Percentiles rank a stretch among this genome's conserved stretches.
Conservation (phyloP, 169 alveolate genomes). For the Plasmodium inui region DNA sequence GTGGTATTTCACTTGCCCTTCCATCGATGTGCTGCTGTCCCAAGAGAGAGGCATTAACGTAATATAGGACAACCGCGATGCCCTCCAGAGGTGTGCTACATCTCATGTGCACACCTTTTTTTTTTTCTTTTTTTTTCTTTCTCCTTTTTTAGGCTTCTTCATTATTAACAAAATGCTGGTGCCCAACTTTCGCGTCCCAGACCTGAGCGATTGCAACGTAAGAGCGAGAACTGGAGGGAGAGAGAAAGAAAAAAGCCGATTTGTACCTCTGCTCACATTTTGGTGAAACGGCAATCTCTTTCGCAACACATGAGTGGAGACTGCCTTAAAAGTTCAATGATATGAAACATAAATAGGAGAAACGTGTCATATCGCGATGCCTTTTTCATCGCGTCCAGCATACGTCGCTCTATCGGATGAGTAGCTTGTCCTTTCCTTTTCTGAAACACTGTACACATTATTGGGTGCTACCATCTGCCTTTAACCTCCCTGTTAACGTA, state of each 20-base stretch:
- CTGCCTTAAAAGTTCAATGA: background rate
- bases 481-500: background rate
- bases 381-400: background rate
- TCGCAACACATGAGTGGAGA: background rate
- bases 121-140: background rate
- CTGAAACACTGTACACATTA: background rate
- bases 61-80: background rate
- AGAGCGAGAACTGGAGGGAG: background rate
- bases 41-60: background rate
- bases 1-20: background rate
- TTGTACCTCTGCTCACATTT: background rate
- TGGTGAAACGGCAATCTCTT: background rate
- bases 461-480: background rate
- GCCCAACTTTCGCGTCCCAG: constrained; percentile 88
- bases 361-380: background rate
- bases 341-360: background rate
- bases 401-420: background rate
- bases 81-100: background rate
- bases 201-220: constrained; percentile 80
- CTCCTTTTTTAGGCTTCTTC: constrained; percentile 82
- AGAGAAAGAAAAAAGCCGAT: background rate
- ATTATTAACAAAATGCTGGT: constrained; percentile 88
- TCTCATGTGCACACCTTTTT: background rate
- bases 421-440: background rate
- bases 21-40: background rate